These are phyloP conservation scores for Mariannaea sp. DNA, from an alignment of 2,329 filamentous ascomycete genomes.

Conservation along the genomic window DNA sequence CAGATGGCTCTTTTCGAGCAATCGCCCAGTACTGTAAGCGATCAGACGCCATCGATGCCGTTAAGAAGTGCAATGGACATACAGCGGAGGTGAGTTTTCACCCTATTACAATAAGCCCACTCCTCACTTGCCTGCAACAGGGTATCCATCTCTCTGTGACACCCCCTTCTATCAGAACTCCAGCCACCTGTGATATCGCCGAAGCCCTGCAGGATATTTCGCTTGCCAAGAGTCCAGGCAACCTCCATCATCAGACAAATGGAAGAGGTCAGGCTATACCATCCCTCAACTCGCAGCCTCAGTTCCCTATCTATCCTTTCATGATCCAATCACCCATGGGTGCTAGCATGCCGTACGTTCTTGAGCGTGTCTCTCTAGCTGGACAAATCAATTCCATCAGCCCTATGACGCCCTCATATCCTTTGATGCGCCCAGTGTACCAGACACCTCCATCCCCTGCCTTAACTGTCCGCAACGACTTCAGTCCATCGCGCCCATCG, in stretches of 20 bases:
- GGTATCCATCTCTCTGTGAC: slow-evolving; percentile 35
- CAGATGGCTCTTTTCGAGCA: slow-evolving; percentile 51
- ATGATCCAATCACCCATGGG: slow-evolving; percentile 41
- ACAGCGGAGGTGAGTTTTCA: slow-evolving; percentile 34
- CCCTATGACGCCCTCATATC: slow-evolving; percentile 40
- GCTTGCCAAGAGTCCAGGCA: slow-evolving; percentile 18
- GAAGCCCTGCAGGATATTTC: slow-evolving; percentile 29
- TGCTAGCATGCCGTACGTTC: slow-evolving; percentile 36
- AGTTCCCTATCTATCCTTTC: slow-evolving; percentile 42
- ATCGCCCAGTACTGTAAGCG: slow-evolving; percentile 58
- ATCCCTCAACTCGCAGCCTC: slow-evolving; percentile 31
- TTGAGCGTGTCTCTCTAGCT: slow-evolving; percentile 35
- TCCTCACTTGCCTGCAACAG: slow-evolving; percentile 19
- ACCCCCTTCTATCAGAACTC: slow-evolving; percentile 13
- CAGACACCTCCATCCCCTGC: slow-evolving; percentile 43
- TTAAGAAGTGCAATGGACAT: slow-evolving; percentile 42
- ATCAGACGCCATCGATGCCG: slow-evolving; percentile 47
- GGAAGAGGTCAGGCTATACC: slow-evolving; percentile 6
- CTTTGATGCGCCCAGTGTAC: slow-evolving; percentile 39
- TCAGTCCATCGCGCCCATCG: slow-evolving; percentile 47
- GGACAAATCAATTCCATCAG: slow-evolving; percentile 34
- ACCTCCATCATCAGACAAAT: slow-evolving; percentile 15
- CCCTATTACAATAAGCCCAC: neutral
- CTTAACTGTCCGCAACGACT: slow-evolving; percentile 44
- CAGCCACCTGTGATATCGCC: slow-evolving; percentile 14